Base-by-base conservation (phyloP, 306 rosid genomes). In the Begonia peltatifolia region DNA sequence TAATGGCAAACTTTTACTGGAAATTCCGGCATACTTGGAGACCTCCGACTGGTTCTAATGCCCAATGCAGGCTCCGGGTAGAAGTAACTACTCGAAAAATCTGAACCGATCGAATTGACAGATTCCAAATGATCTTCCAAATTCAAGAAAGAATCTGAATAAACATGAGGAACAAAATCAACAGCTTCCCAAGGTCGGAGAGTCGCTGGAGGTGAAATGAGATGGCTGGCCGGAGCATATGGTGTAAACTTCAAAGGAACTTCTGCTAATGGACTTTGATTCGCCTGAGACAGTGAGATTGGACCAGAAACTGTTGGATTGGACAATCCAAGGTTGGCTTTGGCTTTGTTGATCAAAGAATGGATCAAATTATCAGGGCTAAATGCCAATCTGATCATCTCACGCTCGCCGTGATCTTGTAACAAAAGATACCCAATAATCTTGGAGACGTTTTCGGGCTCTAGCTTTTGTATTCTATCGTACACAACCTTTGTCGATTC, bases 361-460 rank as follows among this genome's bases (percentile, higher is more conserved):
- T 61, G 63, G 53, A 76, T 64, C 57, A 64, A 15, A 51, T 62
- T 61, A 52, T 72, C 75, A 0, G 82, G 73, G 52, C 78, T 59
- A n/a, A 65, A 76, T 5, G 78, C 82, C 57, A 76, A 15, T 35
- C 78, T 60, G 55, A 68, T 71, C 75, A 76, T 64, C 50, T 68
- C 70, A 6, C 66, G 64, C 47, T 72, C 75, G 9, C 69, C 67
- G 30, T 58, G 70, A 9, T 57, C 72, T 63, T 72, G 74, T 14
- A 71, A 17, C 42, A 76, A 38, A 42, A 72, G 64, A 49, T 65
- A 68, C 2, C 72, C 72, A 1, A 76, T 48, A 9, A 76, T 71
- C 53, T 65, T 76, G 3, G 57, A 43, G 6, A 55, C 78, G 56
- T 51, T 46, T 48, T 72, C 75, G 5, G 82, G 75, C 52, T 68